Conservation (phyloP, 73 alveolate species). For the Paramecium bursaria region DNA sequence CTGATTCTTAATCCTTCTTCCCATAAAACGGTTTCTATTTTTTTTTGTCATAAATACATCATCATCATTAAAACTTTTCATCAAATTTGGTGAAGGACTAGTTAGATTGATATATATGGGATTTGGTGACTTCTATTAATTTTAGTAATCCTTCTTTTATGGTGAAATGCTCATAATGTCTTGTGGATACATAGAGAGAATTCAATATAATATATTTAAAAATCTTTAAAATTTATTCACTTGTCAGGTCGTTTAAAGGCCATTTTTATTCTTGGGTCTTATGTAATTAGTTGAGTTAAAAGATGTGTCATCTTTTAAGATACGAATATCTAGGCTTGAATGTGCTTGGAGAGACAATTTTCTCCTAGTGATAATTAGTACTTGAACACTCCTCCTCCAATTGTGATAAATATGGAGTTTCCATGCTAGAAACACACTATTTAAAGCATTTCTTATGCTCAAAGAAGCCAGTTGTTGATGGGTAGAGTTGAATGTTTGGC, state of each 20-base stretch:
- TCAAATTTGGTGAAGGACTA: too few species aligned
- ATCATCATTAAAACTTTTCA: too few species aligned
- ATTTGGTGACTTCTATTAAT: too few species aligned
- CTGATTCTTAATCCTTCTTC: slow-evolving; percentile 55
- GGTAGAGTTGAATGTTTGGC: slow-evolving; percentile 40
- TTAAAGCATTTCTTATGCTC: slow-evolving; percentile 48
- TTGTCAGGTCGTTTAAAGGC: slow-evolving; percentile 49
- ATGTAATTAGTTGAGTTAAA: slow-evolving; percentile 23
- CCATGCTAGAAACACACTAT: slow-evolving; percentile 33
- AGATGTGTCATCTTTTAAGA: slow-evolving; percentile 47
- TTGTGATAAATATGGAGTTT: not conserved
- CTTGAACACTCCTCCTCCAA: slow-evolving; percentile 52
- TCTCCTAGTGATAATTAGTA: too few species aligned
- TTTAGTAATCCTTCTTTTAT: too few species aligned
- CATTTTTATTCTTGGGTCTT: slow-evolving; percentile 36
- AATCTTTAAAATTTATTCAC: too few species aligned
- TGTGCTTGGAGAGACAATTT: slow-evolving; percentile 48
- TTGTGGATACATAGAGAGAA: too few species aligned
- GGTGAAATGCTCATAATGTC: too few species aligned
- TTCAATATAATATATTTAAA: too few species aligned
- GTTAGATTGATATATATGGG: too few species aligned
- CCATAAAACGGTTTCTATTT: too few species aligned
- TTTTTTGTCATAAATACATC: too few species aligned
- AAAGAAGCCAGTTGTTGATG: slow-evolving; percentile 57
- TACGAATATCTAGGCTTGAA: slow-evolving; percentile 48